Conservation (phyloP, 2,329 filamentous ascomycete genomes). For the Fusarium nelsonii region DNA sequence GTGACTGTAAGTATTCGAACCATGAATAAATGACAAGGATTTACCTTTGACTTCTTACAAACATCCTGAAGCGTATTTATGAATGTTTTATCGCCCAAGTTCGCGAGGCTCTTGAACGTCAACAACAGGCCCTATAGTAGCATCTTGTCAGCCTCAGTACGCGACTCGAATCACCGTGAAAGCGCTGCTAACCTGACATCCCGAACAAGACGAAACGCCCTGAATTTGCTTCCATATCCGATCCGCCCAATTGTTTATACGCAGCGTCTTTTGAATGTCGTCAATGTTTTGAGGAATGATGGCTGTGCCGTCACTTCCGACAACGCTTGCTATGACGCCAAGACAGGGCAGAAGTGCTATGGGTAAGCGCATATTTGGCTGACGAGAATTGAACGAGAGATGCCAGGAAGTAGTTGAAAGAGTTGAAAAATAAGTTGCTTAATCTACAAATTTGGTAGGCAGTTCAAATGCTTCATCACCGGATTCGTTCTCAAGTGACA, state of each 20-base stretch:
- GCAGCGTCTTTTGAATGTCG: conserved; percentile 27
- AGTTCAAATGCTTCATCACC: conserved; percentile 19
- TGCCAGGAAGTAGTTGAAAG: neutral
- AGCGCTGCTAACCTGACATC: conserved; percentile 37
- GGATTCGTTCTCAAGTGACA: conserved; percentile 24
- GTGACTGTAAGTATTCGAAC: neutral
- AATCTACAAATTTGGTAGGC: neutral
- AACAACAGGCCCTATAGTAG: conserved; percentile 50
- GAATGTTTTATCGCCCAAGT: conserved; percentile 58
- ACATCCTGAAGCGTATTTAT: conserved; percentile 49
- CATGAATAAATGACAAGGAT: neutral
- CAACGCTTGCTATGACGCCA: conserved; percentile 13
- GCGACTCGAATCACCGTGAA: neutral
- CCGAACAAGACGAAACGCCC: conserved; percentile 39
- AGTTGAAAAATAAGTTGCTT: neutral
- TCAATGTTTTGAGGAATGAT: conserved; percentile 10
- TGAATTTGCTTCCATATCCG: conserved; percentile 33
- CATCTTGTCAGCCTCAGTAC: conserved; percentile 5
- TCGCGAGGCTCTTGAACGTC: conserved; percentile 58
- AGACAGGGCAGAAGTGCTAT: conserved; percentile 24
- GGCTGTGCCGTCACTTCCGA: conserved; percentile 18
- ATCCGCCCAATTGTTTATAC: conserved; percentile 32
- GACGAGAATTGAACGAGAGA: neutral
- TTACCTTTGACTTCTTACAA: conserved; percentile 53
- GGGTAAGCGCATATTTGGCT: conserved; percentile 20